Evolutionary conservation across 1,139 yeast species (phyloP), one percentile per base, ranked within the genome.

Genomic region (Yamadazyma atlantica): DNA sequence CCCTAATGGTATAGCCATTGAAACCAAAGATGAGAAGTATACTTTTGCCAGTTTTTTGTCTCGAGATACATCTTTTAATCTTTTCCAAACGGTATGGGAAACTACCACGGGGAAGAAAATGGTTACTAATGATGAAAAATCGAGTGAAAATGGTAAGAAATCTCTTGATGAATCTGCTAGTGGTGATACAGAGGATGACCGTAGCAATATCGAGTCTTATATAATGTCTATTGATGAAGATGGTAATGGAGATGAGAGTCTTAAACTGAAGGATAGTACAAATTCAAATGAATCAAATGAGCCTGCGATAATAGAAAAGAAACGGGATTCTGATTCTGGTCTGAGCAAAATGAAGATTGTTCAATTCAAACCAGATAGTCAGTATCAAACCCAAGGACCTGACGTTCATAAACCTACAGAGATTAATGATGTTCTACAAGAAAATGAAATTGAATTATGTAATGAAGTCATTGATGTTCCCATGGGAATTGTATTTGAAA

Each of bases 21-120:
- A 81, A 45, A 84, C 95, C 1, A 69, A 65, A 8, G 84, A 79
- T 42, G 75, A 80, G 1, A 78, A 77, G 45, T 87, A 89, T 51
- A 75, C 75, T 3, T 90, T 92, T 69, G 96, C 96, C 13, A 86
- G 95, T 44, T 88, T 92, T 54, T 69, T 88, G 4, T 80, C 95
- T 1, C 69, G 97, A 45, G 97, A 90, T 55, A 62, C 80, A 3
- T 85, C 95, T 0, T 78, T 75, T 48, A 86, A 83, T 36, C 76
- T 88, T 45, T 68, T 92, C 50, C 73, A 70, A 37, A 70, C 78
- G 0, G 66, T 82, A 3, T 82, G 89, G 89, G 54, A 58, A 44
- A 53, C 53, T 21, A 45, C 53, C 7, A 60, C 66, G 4, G 66
- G 66, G 1, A 52, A 45, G 32, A 45, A 35, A 13, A 49, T 55